Percentiles rank a stretch among this genome's conserved stretches.
Conservation (phyloP, 345 rosid species). For the Dipteronia dyeriana region DNA sequence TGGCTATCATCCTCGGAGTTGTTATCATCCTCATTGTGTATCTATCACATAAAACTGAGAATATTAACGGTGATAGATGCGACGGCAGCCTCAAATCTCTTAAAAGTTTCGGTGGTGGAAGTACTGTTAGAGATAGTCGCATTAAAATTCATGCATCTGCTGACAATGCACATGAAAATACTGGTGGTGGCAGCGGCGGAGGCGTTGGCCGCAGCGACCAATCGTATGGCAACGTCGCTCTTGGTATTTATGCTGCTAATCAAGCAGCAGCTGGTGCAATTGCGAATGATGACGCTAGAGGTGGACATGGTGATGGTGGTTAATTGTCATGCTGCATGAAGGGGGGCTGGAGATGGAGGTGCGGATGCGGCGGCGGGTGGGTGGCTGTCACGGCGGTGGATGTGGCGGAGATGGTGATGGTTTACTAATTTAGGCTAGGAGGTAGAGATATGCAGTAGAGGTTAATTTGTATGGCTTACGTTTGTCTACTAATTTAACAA, state of each 20-base stretch:
- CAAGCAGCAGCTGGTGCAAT: background rate
- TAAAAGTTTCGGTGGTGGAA: too few species aligned
- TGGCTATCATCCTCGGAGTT: too few species aligned
- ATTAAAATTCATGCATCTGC: background rate
- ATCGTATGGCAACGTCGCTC: background rate
- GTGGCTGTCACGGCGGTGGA: background rate
- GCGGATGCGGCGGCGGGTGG: too few species aligned
- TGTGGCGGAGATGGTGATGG: background rate
- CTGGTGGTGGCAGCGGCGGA: background rate
- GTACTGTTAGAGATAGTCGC: background rate
- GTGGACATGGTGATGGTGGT: too few species aligned
- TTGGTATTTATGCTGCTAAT: background rate
- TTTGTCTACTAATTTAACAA: background rate
- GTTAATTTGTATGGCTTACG: background rate
- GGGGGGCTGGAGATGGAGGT: too few species aligned
- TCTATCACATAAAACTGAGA: too few species aligned
- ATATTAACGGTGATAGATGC: too few species aligned
- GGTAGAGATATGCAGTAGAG: background rate
- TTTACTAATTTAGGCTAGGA: background rate
- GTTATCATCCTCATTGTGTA: too few species aligned
- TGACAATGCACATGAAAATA: too few species aligned
- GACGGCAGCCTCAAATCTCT: too few species aligned
- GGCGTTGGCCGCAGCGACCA: background rate
- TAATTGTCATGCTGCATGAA: too few species aligned
- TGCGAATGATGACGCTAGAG: background rate